These are phyloP conservation scores for Endotrypanum monterogeii DNA, from an alignment of 208 protist species.

Conservation along the genomic window DNA sequence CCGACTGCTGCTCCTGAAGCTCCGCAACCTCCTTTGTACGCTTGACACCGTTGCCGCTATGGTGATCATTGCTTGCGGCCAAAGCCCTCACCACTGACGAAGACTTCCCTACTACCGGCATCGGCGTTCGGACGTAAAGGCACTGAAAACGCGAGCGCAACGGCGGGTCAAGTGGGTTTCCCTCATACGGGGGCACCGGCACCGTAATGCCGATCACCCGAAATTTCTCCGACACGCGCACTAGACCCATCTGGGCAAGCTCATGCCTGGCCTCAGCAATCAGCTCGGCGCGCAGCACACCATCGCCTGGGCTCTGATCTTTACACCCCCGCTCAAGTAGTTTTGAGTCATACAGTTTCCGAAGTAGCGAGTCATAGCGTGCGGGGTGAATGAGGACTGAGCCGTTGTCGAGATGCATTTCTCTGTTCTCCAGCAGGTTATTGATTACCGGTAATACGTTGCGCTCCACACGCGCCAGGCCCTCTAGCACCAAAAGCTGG, in stretches of 20 bases:
- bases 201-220: constrained; percentile 95
- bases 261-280: constrained; percentile 50
- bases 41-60: constrained; percentile 7
- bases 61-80: neutral
- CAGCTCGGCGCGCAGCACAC: neutral
- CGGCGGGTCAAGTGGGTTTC: constrained; percentile 87
- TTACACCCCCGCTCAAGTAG: constrained; percentile 6
- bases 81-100: constrained; percentile 21
- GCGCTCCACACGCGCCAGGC: constrained; percentile 94
- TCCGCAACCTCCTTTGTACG: constrained; percentile 15
- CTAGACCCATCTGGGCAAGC: constrained; percentile 72
- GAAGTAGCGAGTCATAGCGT: constrained; percentile 89
- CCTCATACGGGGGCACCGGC: constrained; percentile 86
- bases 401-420: constrained; percentile 96
- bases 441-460: constrained; percentile 96
- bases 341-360: constrained; percentile 41
- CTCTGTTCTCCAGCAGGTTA: constrained; percentile 96
- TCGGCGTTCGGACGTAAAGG: constrained; percentile 63
- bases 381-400: constrained; percentile 85
- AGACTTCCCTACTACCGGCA: constrained; percentile 33
- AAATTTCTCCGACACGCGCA: constrained; percentile 92
- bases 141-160: constrained; percentile 87
- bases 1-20: constrained; percentile 29
- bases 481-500: constrained; percentile 94
- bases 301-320: neutral